Percentiles rank a stretch among this genome's conserved stretches.
phyloP scores from a whole-genome alignment of 192 early-diverging fungal genomes.

The Coemansia sp. region DNA sequence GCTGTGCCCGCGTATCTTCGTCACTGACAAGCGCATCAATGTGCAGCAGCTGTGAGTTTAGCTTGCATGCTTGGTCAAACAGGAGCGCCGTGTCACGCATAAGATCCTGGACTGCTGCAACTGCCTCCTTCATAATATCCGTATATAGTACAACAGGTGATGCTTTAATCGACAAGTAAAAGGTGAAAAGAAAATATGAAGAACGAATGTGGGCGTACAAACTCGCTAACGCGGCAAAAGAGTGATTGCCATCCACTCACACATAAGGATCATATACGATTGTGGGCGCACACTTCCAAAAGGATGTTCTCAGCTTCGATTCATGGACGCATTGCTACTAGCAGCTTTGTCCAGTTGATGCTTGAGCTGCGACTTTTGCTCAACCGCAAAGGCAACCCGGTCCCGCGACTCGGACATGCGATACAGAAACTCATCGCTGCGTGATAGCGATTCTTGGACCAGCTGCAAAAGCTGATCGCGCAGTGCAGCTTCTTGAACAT shows the following conservation, averaged over 20 bases:
- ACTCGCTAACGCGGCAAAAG: background rate
- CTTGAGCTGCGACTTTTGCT: slow-evolving; percentile 45
- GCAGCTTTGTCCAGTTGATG: slow-evolving; percentile 36
- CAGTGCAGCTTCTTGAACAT: slow-evolving; percentile 32
- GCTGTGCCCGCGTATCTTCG: slow-evolving; percentile 13
- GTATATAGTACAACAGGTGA: background rate
- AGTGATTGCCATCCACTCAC: background rate
- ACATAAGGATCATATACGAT: background rate
- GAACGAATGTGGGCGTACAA: background rate
- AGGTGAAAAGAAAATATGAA: background rate
- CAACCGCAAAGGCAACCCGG: slow-evolving; percentile 43
- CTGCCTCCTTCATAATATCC: slow-evolving; percentile 34
- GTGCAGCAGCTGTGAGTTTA: slow-evolving; percentile 42
- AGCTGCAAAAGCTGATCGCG: slow-evolving; percentile 47
- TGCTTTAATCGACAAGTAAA: background rate
- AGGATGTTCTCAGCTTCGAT: background rate
- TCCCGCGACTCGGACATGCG: slow-evolving; percentile 46
- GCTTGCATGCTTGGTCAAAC: slow-evolving; percentile 45
- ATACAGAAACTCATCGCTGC: slow-evolving; percentile 54
- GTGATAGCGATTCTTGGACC: slow-evolving; percentile 48
- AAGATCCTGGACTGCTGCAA: slow-evolving; percentile 42
- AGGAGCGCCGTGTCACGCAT: slow-evolving; percentile 51
- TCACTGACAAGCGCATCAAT: slow-evolving; percentile 38
- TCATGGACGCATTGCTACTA: background rate
- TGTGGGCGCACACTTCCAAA: background rate